phyloP scores from a whole-genome alignment of 2,329 filamentous ascomycete species.

The Phyllosticta citriasiana region DNA sequence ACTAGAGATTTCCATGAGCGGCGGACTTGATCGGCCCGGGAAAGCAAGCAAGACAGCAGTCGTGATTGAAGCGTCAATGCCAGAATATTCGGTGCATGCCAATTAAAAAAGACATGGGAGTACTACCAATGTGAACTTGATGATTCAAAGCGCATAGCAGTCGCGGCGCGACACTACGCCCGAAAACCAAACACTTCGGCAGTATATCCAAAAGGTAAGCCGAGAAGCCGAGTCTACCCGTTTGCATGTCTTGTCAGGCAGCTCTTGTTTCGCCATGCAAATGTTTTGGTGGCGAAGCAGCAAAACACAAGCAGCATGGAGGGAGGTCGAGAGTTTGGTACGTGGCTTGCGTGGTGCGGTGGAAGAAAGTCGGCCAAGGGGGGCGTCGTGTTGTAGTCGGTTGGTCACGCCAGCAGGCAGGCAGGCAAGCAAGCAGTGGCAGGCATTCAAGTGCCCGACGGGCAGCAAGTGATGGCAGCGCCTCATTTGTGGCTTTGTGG shows the following conservation, averaged over 20 bases:
- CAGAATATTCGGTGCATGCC: too few species aligned
- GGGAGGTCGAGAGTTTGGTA: not conserved
- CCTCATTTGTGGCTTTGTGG: not conserved
- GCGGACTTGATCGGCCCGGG: too few species aligned
- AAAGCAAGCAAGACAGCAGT: too few species aligned
- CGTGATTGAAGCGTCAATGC: too few species aligned
- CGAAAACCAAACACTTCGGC: not conserved
- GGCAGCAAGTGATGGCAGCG: not conserved
- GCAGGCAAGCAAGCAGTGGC: not conserved
- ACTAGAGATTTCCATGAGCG: too few species aligned
- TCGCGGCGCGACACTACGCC: not conserved
- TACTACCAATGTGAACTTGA: too few species aligned
- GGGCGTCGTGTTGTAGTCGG: not conserved
- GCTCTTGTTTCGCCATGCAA: not conserved
- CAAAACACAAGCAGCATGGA: not conserved
- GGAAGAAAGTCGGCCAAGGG: not conserved
- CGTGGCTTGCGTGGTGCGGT: not conserved
- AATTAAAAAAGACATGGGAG: too few species aligned
- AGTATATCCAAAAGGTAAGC: not conserved
- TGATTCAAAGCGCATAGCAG: not conserved
- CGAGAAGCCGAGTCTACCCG: not conserved
- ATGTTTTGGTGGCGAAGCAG: not conserved
- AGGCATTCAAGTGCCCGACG: not conserved
- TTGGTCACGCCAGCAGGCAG: not conserved
- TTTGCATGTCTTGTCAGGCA: not conserved